Evolutionary conservation across 2,329 filamentous ascomycete species (phyloP).

Genomic region (Akanthomyces dipterigenus): DNA sequence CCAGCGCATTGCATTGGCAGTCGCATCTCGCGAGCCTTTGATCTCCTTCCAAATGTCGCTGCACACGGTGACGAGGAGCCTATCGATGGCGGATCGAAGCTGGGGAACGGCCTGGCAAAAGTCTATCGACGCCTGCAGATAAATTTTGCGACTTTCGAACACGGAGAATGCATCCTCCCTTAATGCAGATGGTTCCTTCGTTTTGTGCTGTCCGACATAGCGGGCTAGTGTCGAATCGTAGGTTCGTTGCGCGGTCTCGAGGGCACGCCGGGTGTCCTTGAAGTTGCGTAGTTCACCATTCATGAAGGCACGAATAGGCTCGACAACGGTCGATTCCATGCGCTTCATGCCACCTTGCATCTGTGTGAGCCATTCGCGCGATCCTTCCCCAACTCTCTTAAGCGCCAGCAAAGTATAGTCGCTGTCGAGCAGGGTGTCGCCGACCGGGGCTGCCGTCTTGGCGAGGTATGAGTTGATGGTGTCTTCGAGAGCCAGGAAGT

Average conservation of each 20-base stretch:
- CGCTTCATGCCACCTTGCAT: conserved; percentile 68
- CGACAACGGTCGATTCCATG: conserved; percentile 68
- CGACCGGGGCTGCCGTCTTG: conserved; percentile 68
- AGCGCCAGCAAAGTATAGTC: conserved; percentile 89
- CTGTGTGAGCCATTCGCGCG: conserved; percentile 80
- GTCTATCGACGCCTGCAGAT: conserved; percentile 88
- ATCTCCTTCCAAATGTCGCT: conserved; percentile 86
- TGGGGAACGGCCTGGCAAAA: conserved; percentile 86
- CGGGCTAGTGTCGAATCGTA: conserved; percentile 78
- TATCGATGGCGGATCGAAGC: conserved; percentile 75
- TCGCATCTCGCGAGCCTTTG: conserved; percentile 61
- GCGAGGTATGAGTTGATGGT: conserved; percentile 70
- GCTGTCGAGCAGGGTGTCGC: conserved; percentile 83
- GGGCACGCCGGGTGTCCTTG: conserved; percentile 69
- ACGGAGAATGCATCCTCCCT: conserved; percentile 94
- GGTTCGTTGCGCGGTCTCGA: conserved; percentile 75
- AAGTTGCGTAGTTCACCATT: conserved; percentile 74
- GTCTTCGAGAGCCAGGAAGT: conserved; percentile 68
- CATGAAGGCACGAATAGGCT: conserved; percentile 76
- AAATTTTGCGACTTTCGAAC: conserved; percentile 84
- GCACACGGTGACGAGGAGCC: conserved; percentile 76
- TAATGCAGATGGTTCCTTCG: conserved; percentile 85
- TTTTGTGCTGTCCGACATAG: conserved; percentile 80
- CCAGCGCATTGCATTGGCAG: conserved; percentile 59
- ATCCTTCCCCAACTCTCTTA: conserved; percentile 76